Evolutionary conservation across 2,329 filamentous ascomycete genomes (phyloP), one percentile per base, ranked within the genome.

Genomic region (Xenoacremonium recifei): DNA sequence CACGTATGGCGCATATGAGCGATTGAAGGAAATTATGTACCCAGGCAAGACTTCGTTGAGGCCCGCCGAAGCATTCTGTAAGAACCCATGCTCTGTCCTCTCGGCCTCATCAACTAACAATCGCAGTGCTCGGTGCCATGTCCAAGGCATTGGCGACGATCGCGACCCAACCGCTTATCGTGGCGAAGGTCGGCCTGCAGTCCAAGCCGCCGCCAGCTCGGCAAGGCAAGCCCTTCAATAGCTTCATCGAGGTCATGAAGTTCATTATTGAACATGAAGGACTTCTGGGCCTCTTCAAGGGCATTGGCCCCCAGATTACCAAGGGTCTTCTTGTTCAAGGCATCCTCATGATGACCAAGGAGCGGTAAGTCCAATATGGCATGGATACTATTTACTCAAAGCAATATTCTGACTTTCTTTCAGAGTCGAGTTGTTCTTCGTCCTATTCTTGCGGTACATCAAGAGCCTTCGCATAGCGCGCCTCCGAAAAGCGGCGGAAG

Each of bases 341-440:
- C 37, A 82, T 99, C 42, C 74, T 99, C 29, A 99, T 99, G 93
- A 99, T 96, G 90, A 93, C 90, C 35, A 99, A 99, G 71, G 93
- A 99, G 70, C 80, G 90, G 87, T 90, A 75, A 53, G 75, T 59
- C 2, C 23, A 4, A 10, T 12, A n/a, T n/a, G n/a, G n/a, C n/a
- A n/a, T n/a, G n/a, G n/a, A n/a, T n/a, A n/a, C 10, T 36, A 17
- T 12, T 11, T 6, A 3, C 15, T 17, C 3, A 25, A 4, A 6
- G n/a, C 31, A 16, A 23, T 19, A 30, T 35, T 44, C 56, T 58
- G 44, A 62, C 38, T 45, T 21, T 30, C 7, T 6, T 21, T 17
- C 45, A 89, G 88, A 54, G 88, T 97, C 67, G 93, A 97, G 65
- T 71, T 97, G 13, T 64, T 90, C 33, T 97, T 96, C 63, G 74